These are phyloP conservation scores for Cercospora sp. DNA, from an alignment of 2,329 filamentous ascomycete species.

Conservation along the genomic window DNA sequence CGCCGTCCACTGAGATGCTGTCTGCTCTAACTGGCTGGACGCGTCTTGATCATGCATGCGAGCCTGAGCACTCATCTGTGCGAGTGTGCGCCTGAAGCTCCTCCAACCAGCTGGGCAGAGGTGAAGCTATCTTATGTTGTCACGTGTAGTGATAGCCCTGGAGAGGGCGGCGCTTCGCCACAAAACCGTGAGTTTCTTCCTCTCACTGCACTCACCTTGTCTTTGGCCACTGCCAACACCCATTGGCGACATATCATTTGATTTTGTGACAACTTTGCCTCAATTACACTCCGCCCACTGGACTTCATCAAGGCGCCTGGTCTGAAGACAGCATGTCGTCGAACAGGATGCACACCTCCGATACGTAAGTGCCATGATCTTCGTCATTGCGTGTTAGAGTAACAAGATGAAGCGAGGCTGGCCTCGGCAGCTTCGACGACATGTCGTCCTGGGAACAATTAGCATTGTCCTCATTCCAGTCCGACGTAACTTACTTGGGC, in stretches of 20 bases:
- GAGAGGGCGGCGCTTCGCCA: slow-evolving; percentile 2
- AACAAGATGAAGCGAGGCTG: slow-evolving; percentile 1
- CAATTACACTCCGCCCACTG: neutral
- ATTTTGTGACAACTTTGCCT: neutral
- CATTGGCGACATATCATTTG: neutral
- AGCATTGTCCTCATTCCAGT: neutral
- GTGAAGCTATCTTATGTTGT: neutral
- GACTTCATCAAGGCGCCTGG: neutral
- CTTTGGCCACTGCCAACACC: neutral
- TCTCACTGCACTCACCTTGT: neutral
- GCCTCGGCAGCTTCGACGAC: neutral
- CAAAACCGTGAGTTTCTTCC: neutral
- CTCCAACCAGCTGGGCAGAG: neutral
- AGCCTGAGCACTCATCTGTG: neutral
- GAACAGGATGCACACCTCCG: neutral
- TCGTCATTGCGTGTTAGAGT: neutral
- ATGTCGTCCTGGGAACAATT: neutral
- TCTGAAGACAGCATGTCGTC: neutral
- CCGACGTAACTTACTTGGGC: neutral
- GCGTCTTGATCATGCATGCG: neutral
- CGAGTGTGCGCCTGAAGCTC: neutral
- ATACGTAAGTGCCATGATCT: neutral
- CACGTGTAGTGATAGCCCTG: neutral
- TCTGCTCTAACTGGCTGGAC: neutral
- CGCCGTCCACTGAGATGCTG: neutral